Evolutionary conservation across 257 asterid genomes (phyloP).

Genomic region (Linaria vulgaris): DNA sequence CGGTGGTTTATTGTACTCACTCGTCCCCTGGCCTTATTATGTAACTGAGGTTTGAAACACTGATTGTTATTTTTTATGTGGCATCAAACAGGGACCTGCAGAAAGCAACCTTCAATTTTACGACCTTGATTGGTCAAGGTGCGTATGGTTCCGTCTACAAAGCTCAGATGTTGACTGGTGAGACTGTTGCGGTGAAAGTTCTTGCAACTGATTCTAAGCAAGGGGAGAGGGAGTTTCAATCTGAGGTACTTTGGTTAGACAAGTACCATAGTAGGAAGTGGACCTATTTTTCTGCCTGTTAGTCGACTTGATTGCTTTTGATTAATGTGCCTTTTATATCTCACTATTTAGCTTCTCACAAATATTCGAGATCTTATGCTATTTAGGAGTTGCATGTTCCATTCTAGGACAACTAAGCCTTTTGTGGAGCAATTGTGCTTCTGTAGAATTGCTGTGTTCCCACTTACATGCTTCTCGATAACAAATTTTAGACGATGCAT

Average conservation of each 20-base stretch:
- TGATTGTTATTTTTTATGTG: not conserved
- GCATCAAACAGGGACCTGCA: conserved; percentile 77
- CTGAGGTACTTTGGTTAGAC: conserved; percentile 61
- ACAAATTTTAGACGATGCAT: too few species aligned
- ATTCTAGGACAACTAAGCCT: too few species aligned
- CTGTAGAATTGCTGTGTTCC: not conserved
- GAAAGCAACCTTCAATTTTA: conserved; percentile 81
- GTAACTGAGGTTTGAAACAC: not conserved
- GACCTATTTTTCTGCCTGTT: not conserved
- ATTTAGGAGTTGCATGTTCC: too few species aligned
- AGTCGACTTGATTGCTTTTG: not conserved
- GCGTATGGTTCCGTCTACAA: conserved; percentile 91
- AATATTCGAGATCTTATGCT: too few species aligned
- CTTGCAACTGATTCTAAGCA: conserved; percentile 94
- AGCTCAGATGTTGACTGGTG: conserved; percentile 83
- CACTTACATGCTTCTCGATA: conserved; percentile 14
- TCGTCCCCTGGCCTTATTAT: not conserved
- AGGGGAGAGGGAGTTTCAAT: conserved; percentile 92
- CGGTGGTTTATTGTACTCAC: not conserved
- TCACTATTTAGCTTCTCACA: too few species aligned
- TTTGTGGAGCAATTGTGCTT: not conserved
- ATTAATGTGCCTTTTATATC: conserved; percentile 1
- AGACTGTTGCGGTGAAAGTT: conserved; percentile 89
- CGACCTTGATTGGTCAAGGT: conserved; percentile 89
- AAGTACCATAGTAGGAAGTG: not conserved